phyloP scores from a whole-genome alignment of 345 rosid genomes.

The Diplotaxis tenuifolia region DNA sequence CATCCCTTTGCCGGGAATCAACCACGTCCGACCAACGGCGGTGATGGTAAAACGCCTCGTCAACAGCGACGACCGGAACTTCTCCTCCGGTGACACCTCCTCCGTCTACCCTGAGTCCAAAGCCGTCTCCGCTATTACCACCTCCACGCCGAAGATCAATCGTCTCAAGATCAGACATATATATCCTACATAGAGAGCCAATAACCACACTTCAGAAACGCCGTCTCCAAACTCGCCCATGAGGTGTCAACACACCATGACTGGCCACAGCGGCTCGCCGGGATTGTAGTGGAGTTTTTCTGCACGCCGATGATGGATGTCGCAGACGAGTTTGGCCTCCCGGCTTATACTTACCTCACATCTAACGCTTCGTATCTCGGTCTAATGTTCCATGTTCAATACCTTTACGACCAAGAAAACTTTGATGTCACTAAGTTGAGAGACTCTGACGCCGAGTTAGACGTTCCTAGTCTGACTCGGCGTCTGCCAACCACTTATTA shows the following conservation, averaged over 20 bases:
- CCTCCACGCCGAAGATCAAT: conserved; percentile 22
- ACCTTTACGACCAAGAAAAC: conserved; percentile 18
- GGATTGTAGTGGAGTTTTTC: conserved; percentile 47
- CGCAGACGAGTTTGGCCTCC: conserved; percentile 41
- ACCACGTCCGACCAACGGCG: neutral
- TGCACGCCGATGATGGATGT: conserved; percentile 45
- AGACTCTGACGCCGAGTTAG: conserved; percentile 29
- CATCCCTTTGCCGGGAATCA: neutral
- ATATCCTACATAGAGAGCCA: conserved; percentile 29
- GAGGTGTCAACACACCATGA: neutral
- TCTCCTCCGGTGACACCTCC: too few relatives aligned
- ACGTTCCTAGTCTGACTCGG: conserved; percentile 33
- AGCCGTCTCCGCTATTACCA: neutral
- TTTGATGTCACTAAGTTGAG: conserved; percentile 16
- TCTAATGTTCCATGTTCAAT: conserved; percentile 26
- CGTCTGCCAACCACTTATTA: conserved; percentile 42
- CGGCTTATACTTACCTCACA: conserved; percentile 45
- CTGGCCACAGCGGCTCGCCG: conserved; percentile 33
- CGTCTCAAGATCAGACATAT: neutral
- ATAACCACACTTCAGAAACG: conserved; percentile 38
- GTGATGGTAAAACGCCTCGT: neutral
- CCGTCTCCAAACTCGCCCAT: conserved; percentile 3
- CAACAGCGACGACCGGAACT: neutral
- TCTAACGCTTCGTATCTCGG: conserved; percentile 39
- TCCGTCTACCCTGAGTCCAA: neutral